Percentiles rank a stretch among this genome's conserved stretches.
Conservation (phyloP, 176 grass and related monocot species). For the Olyra latifolia region DNA sequence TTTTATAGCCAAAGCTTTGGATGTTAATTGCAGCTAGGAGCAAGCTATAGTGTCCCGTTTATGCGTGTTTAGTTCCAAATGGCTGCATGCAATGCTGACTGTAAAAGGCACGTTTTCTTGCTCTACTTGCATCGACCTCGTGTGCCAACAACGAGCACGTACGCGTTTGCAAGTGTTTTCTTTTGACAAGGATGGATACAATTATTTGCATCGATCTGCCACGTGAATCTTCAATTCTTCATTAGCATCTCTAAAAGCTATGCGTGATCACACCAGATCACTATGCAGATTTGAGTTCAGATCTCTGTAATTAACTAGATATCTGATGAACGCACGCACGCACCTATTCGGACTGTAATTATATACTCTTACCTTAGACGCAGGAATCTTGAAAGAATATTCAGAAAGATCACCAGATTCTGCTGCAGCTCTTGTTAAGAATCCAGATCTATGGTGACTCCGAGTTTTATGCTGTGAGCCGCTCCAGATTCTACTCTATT, state of each 20-base stretch:
- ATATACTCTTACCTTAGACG: too few relatives aligned
- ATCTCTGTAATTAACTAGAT: too few relatives aligned
- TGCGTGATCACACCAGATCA: neutral
- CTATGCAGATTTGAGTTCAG: neutral
- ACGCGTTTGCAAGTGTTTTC: neutral
- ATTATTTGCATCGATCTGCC: neutral
- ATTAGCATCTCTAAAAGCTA: neutral
- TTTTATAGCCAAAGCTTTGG: constrained; percentile 3
- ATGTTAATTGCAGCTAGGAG: neutral
- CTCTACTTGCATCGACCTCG: neutral
- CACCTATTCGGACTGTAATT: too few relatives aligned
- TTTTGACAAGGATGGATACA: neutral
- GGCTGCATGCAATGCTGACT: constrained; percentile 9
- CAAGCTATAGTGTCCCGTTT: neutral
- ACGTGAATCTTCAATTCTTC: too few relatives aligned
- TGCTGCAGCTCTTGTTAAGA: too few relatives aligned
- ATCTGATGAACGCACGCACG: too few relatives aligned
- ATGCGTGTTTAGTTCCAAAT: neutral
- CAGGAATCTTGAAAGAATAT: too few relatives aligned
- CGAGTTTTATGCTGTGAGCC: too few relatives aligned
- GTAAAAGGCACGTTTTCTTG: constrained; percentile 27
- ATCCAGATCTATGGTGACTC: too few relatives aligned
- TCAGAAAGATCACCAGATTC: too few relatives aligned
- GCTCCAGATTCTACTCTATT: too few relatives aligned
- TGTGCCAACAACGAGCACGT: neutral